phyloP scores from a whole-genome alignment of 1,284 basidiomycete species.

The Athelia sp. region DNA sequence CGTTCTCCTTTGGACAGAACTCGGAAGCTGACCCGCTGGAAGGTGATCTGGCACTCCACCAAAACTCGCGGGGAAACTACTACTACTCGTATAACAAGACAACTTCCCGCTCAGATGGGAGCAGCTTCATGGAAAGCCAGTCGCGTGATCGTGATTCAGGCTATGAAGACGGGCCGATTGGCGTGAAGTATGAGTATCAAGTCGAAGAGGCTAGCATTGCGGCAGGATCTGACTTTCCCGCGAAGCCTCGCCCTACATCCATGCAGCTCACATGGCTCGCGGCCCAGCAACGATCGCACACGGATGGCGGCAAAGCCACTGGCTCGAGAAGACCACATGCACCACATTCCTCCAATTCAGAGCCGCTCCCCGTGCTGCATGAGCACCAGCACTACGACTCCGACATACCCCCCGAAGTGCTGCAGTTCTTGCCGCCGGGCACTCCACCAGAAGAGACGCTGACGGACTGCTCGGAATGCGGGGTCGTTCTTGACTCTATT shows the following conservation, averaged over 20 bases:
- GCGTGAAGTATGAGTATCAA: conserved; percentile 7
- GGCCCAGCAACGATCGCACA: conserved; percentile 34
- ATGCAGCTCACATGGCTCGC: conserved; percentile 60
- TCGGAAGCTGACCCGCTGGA: conserved; percentile 32
- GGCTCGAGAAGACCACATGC: conserved; percentile 12
- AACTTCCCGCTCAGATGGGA: conserved; percentile 22
- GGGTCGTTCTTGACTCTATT: conserved; percentile 66
- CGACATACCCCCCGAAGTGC: conserved; percentile 46
- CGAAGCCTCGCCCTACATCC: conserved; percentile 47
- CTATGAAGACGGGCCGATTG: conserved; percentile 41
- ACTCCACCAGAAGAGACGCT: conserved; percentile 61
- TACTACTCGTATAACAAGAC: conserved; percentile 67
- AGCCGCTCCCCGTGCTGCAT: conserved; percentile 22
- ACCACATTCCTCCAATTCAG: conserved; percentile 23
- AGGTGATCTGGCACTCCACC: conserved; percentile 61
- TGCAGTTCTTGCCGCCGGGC: conserved; percentile 44
- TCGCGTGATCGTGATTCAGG: conserved; percentile 38
- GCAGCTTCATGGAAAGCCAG: conserved; percentile 27
- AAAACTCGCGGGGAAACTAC: conserved; percentile 63
- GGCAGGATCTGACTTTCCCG: conserved; percentile 20
- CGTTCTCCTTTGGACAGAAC: conserved; percentile 31
- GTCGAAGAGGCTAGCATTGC: conserved; percentile 20
- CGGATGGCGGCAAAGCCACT: conserved; percentile 11
- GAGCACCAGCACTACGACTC: conserved; percentile 25
- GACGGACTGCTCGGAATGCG: conserved; percentile 80